These are phyloP conservation scores for Aspergillus hiratsukae DNA, from an alignment of 2,329 filamentous ascomycete species.

Conservation along the genomic window DNA sequence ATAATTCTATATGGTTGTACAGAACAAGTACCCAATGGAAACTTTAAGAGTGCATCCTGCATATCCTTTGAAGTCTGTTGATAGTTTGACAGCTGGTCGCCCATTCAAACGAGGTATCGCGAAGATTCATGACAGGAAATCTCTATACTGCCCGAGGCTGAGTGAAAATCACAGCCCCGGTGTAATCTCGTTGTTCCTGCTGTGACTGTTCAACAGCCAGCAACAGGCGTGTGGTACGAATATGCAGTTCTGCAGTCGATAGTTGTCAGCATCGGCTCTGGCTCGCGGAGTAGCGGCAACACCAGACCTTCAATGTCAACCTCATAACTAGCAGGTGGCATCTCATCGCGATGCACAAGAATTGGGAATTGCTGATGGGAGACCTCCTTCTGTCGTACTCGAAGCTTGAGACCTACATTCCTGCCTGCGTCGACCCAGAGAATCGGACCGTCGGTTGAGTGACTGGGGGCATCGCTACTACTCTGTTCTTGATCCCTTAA, in stretches of 20 bases:
- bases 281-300: neutral
- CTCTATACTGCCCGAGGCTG: neutral
- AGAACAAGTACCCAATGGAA: too few relatives aligned
- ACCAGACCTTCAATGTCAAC: slow-evolving; percentile 66
- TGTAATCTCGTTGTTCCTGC: slow-evolving; percentile 54
- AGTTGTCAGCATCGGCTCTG: neutral
- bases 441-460: slow-evolving; percentile 39
- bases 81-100: too few relatives aligned
- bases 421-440: slow-evolving; percentile 64
- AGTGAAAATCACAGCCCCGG: slow-evolving; percentile 55
- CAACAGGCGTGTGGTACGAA: slow-evolving; percentile 61
- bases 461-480: neutral
- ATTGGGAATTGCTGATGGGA: slow-evolving; percentile 47
- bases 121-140: too few relatives aligned
- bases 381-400: slow-evolving; percentile 52
- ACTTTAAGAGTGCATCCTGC: too few relatives aligned
- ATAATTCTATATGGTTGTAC: too few relatives aligned
- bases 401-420: slow-evolving; percentile 65
- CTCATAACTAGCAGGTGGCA: slow-evolving; percentile 64
- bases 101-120: too few relatives aligned
- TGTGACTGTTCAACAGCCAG: slow-evolving; percentile 62
- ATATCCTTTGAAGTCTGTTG: too few relatives aligned
- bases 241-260: slow-evolving; percentile 55
- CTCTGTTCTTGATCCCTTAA: slow-evolving; percentile 45
- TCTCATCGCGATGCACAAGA: slow-evolving; percentile 56